phyloP scores from a whole-genome alignment of 352 stramenopile genomes.

The Globisporangium spinosum region DNA sequence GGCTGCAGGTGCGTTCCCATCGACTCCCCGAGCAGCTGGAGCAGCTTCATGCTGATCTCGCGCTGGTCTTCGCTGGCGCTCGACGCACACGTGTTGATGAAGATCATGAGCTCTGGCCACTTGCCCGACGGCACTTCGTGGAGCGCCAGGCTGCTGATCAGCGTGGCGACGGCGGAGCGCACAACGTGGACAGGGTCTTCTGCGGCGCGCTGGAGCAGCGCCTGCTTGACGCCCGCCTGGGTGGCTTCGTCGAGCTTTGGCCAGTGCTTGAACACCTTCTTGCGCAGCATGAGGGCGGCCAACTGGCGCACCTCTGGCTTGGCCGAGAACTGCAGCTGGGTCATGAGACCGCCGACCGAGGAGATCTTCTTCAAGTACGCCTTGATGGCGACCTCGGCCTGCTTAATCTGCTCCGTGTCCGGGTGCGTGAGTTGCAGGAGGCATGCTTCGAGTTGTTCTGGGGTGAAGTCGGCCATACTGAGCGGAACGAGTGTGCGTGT shows the following conservation, averaged over 20 bases:
- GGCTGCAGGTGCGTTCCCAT: constrained; percentile 86
- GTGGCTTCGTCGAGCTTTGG: constrained; percentile 81
- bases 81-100: constrained; percentile 88
- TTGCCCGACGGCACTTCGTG: constrained; percentile 68
- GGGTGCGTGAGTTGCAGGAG: constrained; percentile 90
- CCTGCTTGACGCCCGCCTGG: constrained; percentile 83
- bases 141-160: constrained; percentile 81
- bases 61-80: constrained; percentile 80
- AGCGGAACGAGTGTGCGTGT: constrained; percentile 12
- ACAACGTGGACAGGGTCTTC: constrained; percentile 89
- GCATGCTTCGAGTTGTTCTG: constrained; percentile 83
- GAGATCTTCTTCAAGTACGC: constrained; percentile 89
- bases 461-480: constrained; percentile 74
- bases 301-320: constrained; percentile 89
- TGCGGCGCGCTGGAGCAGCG: constrained; percentile 79
- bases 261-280: constrained; percentile 93
- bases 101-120: constrained; percentile 94
- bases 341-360: constrained; percentile 86
- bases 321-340: constrained; percentile 79
- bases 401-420: constrained; percentile 94
- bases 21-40: constrained; percentile 92
- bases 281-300: constrained; percentile 91
- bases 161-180: constrained; percentile 74
- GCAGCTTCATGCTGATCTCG: constrained; percentile 92
- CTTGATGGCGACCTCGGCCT: constrained; percentile 92